Percentiles rank a stretch among this genome's conserved stretches.
Evolutionary conservation across 2,329 filamentous ascomycete genomes (phyloP).

Genomic region (Diatrype stigma): DNA sequence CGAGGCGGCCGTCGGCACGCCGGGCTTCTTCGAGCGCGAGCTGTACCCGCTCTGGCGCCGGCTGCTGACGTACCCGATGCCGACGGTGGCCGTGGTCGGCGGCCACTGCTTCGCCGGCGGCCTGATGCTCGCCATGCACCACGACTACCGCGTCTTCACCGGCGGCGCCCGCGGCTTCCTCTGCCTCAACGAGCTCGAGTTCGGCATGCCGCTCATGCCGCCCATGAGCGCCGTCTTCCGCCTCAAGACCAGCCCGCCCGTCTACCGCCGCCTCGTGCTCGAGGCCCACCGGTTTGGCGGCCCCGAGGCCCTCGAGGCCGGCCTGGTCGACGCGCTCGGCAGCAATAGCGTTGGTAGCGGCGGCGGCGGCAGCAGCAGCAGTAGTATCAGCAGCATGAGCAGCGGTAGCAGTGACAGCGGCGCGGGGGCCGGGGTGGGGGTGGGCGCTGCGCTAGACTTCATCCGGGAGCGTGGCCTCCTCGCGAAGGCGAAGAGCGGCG

Average conservation of each 20-base stretch:
- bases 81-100: constrained; percentile 73
- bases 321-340: constrained; percentile 57
- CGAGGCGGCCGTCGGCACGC: constrained; percentile 55
- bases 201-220: constrained; percentile 70
- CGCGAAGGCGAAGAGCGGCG: constrained; percentile 58
- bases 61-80: constrained; percentile 72
- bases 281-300: constrained; percentile 67
- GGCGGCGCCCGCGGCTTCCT: constrained; percentile 64
- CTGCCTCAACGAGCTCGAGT: constrained; percentile 78
- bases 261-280: constrained; percentile 64
- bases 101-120: constrained; percentile 79
- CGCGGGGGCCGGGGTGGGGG: constrained; percentile 30
- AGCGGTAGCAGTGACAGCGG: no score
- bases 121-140: constrained; percentile 77
- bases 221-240: constrained; percentile 74
- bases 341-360: no score
- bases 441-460: constrained; percentile 59
- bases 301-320: constrained; percentile 57
- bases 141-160: constrained; percentile 76
- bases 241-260: constrained; percentile 55
- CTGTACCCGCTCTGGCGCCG: constrained; percentile 64
- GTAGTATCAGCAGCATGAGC: no score
- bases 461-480: constrained; percentile 56
- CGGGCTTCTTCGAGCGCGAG: constrained; percentile 56
- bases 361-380: no score